These are phyloP conservation scores for Dactylellina sp. DNA, from an alignment of 2,329 filamentous ascomycete genomes.

Conservation along the genomic window DNA sequence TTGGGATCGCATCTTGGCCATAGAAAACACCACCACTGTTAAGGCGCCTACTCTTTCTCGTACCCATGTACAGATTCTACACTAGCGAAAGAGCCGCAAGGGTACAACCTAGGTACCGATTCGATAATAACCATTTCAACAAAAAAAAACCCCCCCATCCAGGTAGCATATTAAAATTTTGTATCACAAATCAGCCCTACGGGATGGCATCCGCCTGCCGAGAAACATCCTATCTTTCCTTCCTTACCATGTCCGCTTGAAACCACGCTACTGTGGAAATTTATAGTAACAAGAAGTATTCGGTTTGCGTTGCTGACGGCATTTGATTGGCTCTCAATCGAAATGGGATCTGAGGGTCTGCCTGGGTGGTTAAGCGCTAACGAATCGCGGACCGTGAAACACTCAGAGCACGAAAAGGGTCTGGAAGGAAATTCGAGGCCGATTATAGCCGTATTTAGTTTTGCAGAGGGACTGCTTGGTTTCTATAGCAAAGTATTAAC, in stretches of 20 bases:
- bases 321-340: slow-evolving; percentile 15
- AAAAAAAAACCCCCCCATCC: slow-evolving; percentile 9
- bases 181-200: slow-evolving; percentile 24
- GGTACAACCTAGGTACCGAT: slow-evolving; percentile 2
- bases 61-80: neutral
- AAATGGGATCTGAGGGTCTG: slow-evolving; percentile 2
- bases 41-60: slow-evolving; percentile 16
- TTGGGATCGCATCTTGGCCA: slow-evolving; percentile 4
- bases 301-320: neutral
- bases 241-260: neutral
- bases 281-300: slow-evolving; percentile 12
- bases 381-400: slow-evolving; percentile 20
- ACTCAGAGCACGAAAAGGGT: neutral
- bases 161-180: neutral
- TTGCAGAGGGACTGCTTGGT: no score
- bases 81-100: neutral
- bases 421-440: neutral
- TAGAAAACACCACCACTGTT: neutral
- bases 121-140: slow-evolving; percentile 41
- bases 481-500: no score
- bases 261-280: slow-evolving; percentile 5
- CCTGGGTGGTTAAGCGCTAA: slow-evolving; percentile 14
- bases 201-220: neutral
- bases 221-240: neutral
- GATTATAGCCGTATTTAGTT: no score